Conservation (phyloP, 2,329 filamentous ascomycete genomes). For the Dactylellina sp. region DNA sequence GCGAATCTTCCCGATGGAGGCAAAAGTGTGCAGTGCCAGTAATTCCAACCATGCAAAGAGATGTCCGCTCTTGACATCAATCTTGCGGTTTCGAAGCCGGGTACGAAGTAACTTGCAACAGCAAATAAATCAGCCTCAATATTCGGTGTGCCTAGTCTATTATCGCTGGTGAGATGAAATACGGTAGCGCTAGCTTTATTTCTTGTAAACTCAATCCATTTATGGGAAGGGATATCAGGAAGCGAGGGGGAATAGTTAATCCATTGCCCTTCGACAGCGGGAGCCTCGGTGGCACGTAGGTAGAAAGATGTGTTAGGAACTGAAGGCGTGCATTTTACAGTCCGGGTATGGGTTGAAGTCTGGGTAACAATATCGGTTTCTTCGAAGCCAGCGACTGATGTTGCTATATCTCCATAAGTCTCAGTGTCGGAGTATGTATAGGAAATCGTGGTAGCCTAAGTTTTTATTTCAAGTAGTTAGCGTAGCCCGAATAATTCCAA, state of each 20-base stretch:
- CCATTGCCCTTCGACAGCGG: constrained; percentile 18
- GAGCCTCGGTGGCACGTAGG: constrained; percentile 38
- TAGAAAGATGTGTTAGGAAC: constrained; percentile 32
- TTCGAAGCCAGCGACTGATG: neutral
- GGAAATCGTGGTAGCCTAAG: neutral
- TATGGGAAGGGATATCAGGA: neutral
- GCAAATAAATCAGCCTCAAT: neutral
- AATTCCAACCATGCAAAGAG: neutral
- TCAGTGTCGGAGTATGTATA: constrained; percentile 1
- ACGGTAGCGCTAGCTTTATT: constrained; percentile 7
- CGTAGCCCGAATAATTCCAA: too few species aligned
- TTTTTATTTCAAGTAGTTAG: too few species aligned
- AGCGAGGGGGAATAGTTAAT: neutral
- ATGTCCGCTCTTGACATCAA: constrained; percentile 7
- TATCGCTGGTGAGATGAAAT: constrained; percentile 1
- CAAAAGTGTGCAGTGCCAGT: neutral
- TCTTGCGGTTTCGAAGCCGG: neutral
- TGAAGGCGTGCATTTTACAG: constrained; percentile 38
- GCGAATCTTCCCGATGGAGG: constrained; percentile 1
- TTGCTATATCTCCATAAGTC: neutral
- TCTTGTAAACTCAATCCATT: neutral
- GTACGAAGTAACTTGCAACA: constrained; percentile 1
- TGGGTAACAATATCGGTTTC: neutral
- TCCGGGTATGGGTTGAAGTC: constrained; percentile 31
- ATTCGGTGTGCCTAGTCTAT: constrained; percentile 2